These are phyloP conservation scores for Bryoglossum gracile DNA, from an alignment of 495 filamentous ascomycete species.

Conservation along the genomic window DNA sequence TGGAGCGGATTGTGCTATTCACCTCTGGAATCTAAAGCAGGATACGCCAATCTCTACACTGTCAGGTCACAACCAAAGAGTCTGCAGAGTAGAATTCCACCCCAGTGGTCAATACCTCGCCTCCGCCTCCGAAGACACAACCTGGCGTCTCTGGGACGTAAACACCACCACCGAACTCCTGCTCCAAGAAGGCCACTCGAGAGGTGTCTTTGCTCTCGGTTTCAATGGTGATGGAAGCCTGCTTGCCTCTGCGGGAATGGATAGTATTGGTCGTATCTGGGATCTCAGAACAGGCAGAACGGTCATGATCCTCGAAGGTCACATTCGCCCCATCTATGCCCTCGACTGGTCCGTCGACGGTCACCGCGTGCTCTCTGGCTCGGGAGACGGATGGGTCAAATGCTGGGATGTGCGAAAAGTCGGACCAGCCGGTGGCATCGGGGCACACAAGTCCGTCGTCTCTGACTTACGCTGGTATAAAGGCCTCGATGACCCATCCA, in stretches of 20 bases:
- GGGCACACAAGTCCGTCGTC: conserved; percentile 86
- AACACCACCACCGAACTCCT: conserved; percentile 75
- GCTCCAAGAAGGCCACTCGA: conserved; percentile 89
- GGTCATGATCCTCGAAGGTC: conserved; percentile 91
- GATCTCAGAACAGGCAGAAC: conserved; percentile 90
- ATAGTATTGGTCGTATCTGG: conserved; percentile 95
- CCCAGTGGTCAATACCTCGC: conserved; percentile 86
- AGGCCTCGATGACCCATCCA: conserved; percentile 57
- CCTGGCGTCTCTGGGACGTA: conserved; percentile 95
- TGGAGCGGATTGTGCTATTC: conserved; percentile 81
- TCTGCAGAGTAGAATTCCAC: conserved; percentile 90
- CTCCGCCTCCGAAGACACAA: conserved; percentile 91
- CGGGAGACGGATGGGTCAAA: conserved; percentile 93
- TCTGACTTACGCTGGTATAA: conserved; percentile 93
- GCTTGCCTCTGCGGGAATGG: conserved; percentile 80
- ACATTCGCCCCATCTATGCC: conserved; percentile 87
- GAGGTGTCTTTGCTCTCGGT: conserved; percentile 79
- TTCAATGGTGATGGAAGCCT: conserved; percentile 91
- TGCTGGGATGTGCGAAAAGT: conserved; percentile 96
- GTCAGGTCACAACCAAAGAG: conserved; percentile 76
- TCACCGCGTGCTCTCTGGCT: conserved; percentile 78
- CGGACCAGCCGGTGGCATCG: conserved; percentile 70
- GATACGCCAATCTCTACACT: conserved; percentile 80
- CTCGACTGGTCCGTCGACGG: conserved; percentile 91
- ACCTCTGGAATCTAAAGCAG: conserved; percentile 82